phyloP scores from a whole-genome alignment of 2,329 filamentous ascomycete genomes.

The Fusarium sp. region DNA sequence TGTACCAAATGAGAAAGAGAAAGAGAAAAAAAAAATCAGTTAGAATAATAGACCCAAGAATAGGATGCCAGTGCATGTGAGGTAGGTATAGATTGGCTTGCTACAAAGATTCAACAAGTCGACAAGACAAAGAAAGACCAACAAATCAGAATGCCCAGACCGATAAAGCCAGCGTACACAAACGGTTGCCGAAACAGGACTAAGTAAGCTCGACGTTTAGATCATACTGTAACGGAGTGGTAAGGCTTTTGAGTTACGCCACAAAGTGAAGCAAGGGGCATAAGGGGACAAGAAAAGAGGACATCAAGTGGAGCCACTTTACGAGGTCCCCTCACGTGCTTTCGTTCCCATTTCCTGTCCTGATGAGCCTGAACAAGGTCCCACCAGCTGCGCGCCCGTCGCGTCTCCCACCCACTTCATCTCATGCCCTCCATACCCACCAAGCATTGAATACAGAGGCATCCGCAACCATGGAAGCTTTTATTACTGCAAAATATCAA shows the following conservation, averaged over 20 bases:
- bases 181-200: conserved; percentile 33
- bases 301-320: conserved; percentile 24
- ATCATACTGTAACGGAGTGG: conserved; percentile 9
- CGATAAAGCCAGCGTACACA: background rate
- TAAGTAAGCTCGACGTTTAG: background rate
- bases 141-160: background rate
- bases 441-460: conserved; percentile 5
- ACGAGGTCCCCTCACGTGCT: conserved; percentile 54
- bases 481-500: conserved; percentile 13
- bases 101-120: background rate
- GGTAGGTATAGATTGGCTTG: too few relatives aligned
- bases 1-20: background rate
- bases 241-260: conserved; percentile 10
- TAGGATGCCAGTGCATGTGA: background rate
- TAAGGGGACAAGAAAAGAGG: conserved; percentile 30
- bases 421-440: conserved; percentile 51
- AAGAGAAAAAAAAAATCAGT: too few relatives aligned
- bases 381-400: conserved; percentile 55
- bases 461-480: conserved; percentile 45
- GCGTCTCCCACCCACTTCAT: conserved; percentile 57
- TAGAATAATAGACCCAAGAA: background rate
- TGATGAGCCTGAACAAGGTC: conserved; percentile 43
- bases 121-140: background rate
- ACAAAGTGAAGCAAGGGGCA: conserved; percentile 30
- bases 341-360: conserved; percentile 58